Base-by-base conservation (phyloP, 2,329 filamentous ascomycete genomes). In the Verticillium tricorpus region DNA sequence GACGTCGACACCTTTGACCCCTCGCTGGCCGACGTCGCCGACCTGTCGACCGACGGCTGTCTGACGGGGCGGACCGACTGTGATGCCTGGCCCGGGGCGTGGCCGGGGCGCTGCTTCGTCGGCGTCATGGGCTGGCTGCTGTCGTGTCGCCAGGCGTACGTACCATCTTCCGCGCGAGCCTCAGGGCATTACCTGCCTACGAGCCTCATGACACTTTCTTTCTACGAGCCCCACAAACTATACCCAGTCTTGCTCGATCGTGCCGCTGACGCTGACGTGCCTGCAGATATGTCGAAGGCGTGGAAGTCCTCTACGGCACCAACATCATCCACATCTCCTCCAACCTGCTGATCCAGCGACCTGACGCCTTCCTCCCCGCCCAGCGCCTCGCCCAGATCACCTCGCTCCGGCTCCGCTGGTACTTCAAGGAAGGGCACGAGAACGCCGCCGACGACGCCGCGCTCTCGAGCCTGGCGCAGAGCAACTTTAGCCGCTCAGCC, bases 121-220 rank as follows among this genome's bases (percentile, higher is more conserved):
- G 72, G 71, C 5, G 65, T 67, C 28, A 69, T 72, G 66, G 71
- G 70, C 17, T 73, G 71, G 71, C 59, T 73, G 19, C 56, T 72
- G 25, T 60, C 65, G 6, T 72, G 72, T 50, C 68, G 67, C 54
- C 66, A 69, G 37, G 70, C 72, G 67, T 69, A 58, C 57, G 67
- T 63, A 28, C 5, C 28, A 28, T 28, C 28, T 28, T 28, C 5
- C 28, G 28, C 6, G 6, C 28, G 5, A 28, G 28, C 28, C 28
- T 28, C 28, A 28, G 5, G 28, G 1, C 28, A 28, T 28, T 28
- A 28, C 28, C 28, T 28, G 28, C 6, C 28, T 28, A 28, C 28
- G 4, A 28, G 28, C 28, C 28, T 28, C 28, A n/a, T n/a, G n/a
- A n/a, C n/a, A n/a, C n/a, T n/a, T n/a, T n/a, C n/a, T n/a, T n/a